Percentiles rank a stretch among this genome's conserved stretches.
Evolutionary conservation across 2,329 filamentous ascomycete genomes (phyloP).

Genomic region (Beauveria brongniartii): DNA sequence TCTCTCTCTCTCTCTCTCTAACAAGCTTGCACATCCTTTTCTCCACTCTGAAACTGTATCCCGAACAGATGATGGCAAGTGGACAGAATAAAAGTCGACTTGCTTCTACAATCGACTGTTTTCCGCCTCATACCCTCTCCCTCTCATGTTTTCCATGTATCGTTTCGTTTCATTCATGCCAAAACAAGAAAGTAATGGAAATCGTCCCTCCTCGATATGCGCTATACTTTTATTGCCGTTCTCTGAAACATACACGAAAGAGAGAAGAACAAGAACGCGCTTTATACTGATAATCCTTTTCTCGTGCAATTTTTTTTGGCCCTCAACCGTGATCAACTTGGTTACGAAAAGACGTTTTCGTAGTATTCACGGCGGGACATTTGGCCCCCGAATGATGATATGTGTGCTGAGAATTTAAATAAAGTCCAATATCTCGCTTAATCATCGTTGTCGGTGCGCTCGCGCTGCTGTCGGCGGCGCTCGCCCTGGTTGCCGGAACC

Average conservation of each 20-base stretch:
- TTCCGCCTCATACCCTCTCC: background rate
- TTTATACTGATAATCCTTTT: background rate
- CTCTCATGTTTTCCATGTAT: background rate
- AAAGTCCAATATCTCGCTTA: constrained; percentile 24
- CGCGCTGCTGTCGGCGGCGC: constrained; percentile 31
- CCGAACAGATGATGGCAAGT: background rate
- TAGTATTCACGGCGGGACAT: background rate
- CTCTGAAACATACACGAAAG: background rate
- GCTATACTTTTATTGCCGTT: background rate
- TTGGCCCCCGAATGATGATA: background rate
- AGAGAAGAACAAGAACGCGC: background rate
- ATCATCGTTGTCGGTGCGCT: constrained; percentile 50
- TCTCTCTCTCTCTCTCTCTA: too few relatives aligned
- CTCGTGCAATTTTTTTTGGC: background rate
- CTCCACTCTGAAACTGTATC: background rate
- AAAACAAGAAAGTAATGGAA: background rate
- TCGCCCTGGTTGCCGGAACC: constrained; percentile 21
- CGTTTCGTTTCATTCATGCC: constrained; percentile 6
- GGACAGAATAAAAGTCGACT: background rate
- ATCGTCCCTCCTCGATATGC: background rate
- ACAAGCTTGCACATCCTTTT: background rate
- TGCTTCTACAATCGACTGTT: background rate
- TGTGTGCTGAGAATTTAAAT: background rate
- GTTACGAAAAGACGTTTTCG: background rate
- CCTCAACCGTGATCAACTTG: background rate